Base-by-base conservation (phyloP, 371 early-diverging fungal genomes). In the Syncephalis fuscata region DNA sequence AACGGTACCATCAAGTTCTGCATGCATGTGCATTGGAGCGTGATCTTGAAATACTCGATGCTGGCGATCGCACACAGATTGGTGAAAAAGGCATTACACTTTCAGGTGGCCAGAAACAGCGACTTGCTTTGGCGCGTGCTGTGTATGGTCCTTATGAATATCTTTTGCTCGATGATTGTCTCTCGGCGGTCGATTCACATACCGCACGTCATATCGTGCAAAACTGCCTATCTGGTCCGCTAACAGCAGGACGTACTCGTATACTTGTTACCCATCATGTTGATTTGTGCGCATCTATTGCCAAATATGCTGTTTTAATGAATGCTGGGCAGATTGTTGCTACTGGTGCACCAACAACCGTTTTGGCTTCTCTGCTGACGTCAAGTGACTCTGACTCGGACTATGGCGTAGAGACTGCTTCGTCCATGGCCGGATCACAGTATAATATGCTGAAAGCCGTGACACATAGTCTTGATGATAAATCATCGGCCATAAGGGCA, bases 241-340 rank as follows among this genome's bases (percentile, higher is more conserved):
- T 88, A 52, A 73, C 93, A 78, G 59, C 54, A 1, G 66, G 65
- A 21, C 74, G 92, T 37, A 92, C 94, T 0, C 64, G 79, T 15
- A 63, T 96, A 10, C 66, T 96, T 22, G 85, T 91, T 7, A 91
- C 92, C 0, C 94, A 95, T 57, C 85, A 88, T 40, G 80, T 89
- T 7, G 63, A 71, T 2, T 71, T 88, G 46, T 82, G 88, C 46
- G 58, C 91, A 21, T 59, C 71, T 5, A 69, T 73, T 39, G 68
- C 78, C 42, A 67, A 71, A 49, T 70, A 70, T 26, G 57, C 88
- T 9, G 77, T 84, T 0, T 65, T 78, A 20, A 49, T 92, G 51
- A 56, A 65, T 11, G 61, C 69, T 22, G 89, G 88, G 8, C 53
- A 57, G 17, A 56, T 66, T 22, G 43, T 58, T 1, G 44, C 64